Conservation (phyloP, 257 asterid species). For the Solanum ahanhuiri region DNA sequence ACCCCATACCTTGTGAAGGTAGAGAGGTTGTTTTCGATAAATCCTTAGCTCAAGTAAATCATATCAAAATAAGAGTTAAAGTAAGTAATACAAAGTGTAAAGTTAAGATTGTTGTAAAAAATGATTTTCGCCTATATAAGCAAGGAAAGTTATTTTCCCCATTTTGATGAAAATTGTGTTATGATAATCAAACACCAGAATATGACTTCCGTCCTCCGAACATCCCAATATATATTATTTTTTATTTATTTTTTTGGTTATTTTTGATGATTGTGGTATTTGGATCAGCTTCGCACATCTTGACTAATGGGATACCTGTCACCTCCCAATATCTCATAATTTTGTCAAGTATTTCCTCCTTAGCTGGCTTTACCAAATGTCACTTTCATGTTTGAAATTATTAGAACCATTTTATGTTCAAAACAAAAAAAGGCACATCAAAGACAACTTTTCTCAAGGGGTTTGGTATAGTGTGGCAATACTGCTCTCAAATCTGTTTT, state of each 20-base stretch:
- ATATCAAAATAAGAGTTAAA: not conserved
- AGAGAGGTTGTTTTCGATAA: not conserved
- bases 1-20: not conserved
- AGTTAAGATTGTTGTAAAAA: not conserved
- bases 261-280: too few species aligned
- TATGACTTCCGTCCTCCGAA: not conserved
- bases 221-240: not conserved
- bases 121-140: not conserved
- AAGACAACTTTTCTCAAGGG: not conserved
- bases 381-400: not conserved
- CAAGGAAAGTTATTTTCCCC: not conserved
- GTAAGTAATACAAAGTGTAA: not conserved
- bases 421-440: not conserved
- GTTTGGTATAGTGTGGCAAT: not conserved
- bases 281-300: too few species aligned
- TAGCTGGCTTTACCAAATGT: not conserved
- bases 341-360: not conserved
- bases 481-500: not conserved
- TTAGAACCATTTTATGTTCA: not conserved
- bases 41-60: not conserved
- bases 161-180: not conserved
- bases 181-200: not conserved
- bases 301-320: too few species aligned
- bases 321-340: not conserved
- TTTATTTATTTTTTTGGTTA: not conserved